Conservation (phyloP, 2,329 filamentous ascomycete genomes). For the Sclerotinia glacialis region DNA sequence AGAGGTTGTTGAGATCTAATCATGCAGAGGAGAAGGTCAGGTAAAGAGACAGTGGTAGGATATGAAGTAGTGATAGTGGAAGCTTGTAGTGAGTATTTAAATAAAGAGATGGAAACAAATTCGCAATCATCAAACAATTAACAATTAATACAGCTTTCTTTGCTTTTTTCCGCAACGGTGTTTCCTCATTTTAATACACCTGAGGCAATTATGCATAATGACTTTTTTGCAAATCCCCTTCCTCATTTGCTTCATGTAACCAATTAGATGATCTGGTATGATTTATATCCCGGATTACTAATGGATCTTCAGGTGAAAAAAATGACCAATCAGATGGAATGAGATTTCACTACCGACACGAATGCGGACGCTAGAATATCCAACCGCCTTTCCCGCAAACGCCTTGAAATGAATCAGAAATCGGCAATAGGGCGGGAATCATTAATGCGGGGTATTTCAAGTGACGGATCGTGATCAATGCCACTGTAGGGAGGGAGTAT, state of each 20-base stretch:
- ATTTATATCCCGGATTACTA: not conserved
- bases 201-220: slow-evolving; percentile 18
- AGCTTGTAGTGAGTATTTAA: not conserved
- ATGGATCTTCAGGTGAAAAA: not conserved
- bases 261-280: not conserved
- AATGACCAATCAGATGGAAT: not conserved
- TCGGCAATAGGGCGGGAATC: not conserved
- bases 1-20: slow-evolving; percentile 21
- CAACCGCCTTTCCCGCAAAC: not conserved
- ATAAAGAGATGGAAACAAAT: not conserved
- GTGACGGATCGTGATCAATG: too few relatives aligned
- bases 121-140: not conserved
- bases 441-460: too few relatives aligned
- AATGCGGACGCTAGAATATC: not conserved
- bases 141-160: slow-evolving; percentile 6
- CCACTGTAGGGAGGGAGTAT: too few relatives aligned
- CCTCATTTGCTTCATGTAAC: not conserved
- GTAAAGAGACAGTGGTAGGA: not conserved
- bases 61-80: not conserved
- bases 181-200: not conserved
- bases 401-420: not conserved
- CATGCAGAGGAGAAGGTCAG: not conserved
- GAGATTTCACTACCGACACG: slow-evolving; percentile 7
- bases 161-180: slow-evolving; percentile 12
- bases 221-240: not conserved